Base-by-base conservation (phyloP, 1,284 basidiomycete genomes). In the Amylostereum chailletii region DNA sequence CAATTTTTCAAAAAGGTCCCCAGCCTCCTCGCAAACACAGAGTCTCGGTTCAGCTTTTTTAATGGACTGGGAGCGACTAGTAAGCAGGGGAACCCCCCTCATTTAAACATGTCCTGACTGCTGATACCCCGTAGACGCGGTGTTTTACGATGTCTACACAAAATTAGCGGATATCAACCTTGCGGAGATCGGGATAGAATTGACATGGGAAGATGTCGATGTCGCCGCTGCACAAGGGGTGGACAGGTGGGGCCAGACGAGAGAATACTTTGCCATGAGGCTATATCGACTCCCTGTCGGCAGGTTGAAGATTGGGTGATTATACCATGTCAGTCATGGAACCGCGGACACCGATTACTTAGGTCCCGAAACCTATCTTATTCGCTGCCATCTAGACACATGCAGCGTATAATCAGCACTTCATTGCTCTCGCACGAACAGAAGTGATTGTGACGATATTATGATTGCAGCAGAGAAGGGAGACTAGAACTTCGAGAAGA, bases 51-150 rank as follows among this genome's bases (percentile, higher is more conserved):
- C 64, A 88, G 92, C 51, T 99, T 98, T 70, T 99, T 98, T 77
- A 93, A 99, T 63, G 95, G 95, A 3, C 76, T 99, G 1, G 96
- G 91, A 11, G 95, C 93, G 27, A 98, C 94, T 6, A 94, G 94
- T 91, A 62, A 54, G 70, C 71, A 19, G 19, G 19, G 19, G 19
- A 19, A 19, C 53, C 46, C 45, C 33, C 29, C 39, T 32, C 32
- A 32, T 10, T 46, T 48, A 47, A 34, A 34, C 11, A 34, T 52
- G 6, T 51, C 58, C 44, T 53, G 5, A 34, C 36, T 42, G 9
- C 42, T 43, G 46, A 38, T 38, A 43, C 33, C 29, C n/a, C 31
- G 19, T 61, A 94, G 90, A 93, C 66, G 72, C 83, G 0, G 71
- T 86, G 4, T 91, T 94, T 61, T 96, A 97, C 66, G 92, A 96